Conservation (phyloP, 257 asterid genomes). For the Capsicum pubescens region DNA sequence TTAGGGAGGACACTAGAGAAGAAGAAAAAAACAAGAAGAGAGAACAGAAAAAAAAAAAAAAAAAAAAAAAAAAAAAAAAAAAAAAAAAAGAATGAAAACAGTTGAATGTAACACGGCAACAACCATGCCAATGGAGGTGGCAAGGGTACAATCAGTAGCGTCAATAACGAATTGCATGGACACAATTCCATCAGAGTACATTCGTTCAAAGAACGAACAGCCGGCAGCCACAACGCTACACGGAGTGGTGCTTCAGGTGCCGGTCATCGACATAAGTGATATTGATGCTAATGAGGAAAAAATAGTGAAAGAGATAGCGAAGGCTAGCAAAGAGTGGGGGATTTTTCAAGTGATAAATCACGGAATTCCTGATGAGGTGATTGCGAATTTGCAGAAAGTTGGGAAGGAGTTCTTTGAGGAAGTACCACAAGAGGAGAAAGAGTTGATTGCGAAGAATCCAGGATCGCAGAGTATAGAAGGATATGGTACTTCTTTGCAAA, state of each 20-base stretch:
- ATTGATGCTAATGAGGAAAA: slow-evolving; percentile 14
- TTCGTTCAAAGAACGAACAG: slow-evolving; percentile 44
- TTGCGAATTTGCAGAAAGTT: slow-evolving; percentile 37
- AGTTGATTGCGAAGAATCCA: slow-evolving; percentile 47
- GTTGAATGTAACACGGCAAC: not conserved
- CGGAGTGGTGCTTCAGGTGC: slow-evolving; percentile 41
- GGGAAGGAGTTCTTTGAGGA: slow-evolving; percentile 46
- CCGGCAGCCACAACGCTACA: slow-evolving; percentile 43
- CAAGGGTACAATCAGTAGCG: slow-evolving; percentile 46
- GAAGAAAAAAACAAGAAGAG: no score
- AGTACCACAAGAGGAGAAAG: slow-evolving; percentile 44
- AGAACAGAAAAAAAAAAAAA: no score
- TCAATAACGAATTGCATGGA: slow-evolving; percentile 25
- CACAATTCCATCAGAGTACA: slow-evolving; percentile 42
- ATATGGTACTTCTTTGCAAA: slow-evolving; percentile 65
- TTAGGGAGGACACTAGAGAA: no score
- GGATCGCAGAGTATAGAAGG: slow-evolving; percentile 62
- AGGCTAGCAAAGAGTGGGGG: slow-evolving; percentile 49
- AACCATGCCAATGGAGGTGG: slow-evolving; percentile 35
- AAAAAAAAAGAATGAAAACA: not conserved
- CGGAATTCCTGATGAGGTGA: slow-evolving; percentile 44
- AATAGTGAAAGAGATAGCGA: slow-evolving; percentile 24
- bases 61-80: no score
- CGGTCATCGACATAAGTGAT: slow-evolving; percentile 38
- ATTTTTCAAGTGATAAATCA: slow-evolving; percentile 48